Conservation (phyloP, 2,329 filamentous ascomycete genomes). For the Colletotrichum somersetense region DNA sequence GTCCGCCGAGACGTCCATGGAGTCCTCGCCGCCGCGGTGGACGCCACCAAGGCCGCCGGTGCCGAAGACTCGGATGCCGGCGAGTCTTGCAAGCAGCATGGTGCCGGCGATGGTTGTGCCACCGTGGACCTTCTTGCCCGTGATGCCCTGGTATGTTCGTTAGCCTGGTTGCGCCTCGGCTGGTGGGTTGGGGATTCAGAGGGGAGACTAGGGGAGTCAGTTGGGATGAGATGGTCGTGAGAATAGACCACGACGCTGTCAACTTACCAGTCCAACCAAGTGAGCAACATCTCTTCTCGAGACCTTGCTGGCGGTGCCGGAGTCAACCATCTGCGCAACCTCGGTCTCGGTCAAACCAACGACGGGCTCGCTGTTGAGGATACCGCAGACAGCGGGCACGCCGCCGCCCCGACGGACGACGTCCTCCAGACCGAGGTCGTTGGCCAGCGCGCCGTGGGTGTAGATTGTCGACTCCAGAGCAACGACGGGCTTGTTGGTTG, state of each 20-base stretch:
- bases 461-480: slow-evolving; percentile 97
- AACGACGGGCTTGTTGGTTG: slow-evolving; percentile 83
- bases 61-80: slow-evolving; percentile 92
- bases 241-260: neutral
- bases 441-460: slow-evolving; percentile 90
- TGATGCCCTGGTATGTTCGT: slow-evolving; percentile 63
- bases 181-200: neutral
- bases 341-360: slow-evolving; percentile 83
- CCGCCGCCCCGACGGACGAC: slow-evolving; percentile 85
- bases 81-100: slow-evolving; percentile 87
- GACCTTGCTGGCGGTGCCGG: slow-evolving; percentile 79
- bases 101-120: slow-evolving; percentile 95
- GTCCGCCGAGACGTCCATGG: slow-evolving; percentile 95
- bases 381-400: slow-evolving; percentile 90
- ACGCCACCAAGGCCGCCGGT: slow-evolving; percentile 96
- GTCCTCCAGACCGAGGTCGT: slow-evolving; percentile 78
- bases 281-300: slow-evolving; percentile 90
- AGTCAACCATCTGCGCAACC: slow-evolving; percentile 76
- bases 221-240: neutral
- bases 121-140: slow-evolving; percentile 79
- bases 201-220: neutral
- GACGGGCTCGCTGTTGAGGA: slow-evolving; percentile 84
- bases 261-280: slow-evolving; percentile 78
- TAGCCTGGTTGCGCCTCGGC: slow-evolving; percentile 25
- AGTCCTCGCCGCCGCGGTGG: slow-evolving; percentile 86